Percentiles rank a stretch among this genome's conserved stretches.
Conservation (phyloP, 2,329 filamentous ascomycete genomes). For the Ramularia collo-cygni region DNA sequence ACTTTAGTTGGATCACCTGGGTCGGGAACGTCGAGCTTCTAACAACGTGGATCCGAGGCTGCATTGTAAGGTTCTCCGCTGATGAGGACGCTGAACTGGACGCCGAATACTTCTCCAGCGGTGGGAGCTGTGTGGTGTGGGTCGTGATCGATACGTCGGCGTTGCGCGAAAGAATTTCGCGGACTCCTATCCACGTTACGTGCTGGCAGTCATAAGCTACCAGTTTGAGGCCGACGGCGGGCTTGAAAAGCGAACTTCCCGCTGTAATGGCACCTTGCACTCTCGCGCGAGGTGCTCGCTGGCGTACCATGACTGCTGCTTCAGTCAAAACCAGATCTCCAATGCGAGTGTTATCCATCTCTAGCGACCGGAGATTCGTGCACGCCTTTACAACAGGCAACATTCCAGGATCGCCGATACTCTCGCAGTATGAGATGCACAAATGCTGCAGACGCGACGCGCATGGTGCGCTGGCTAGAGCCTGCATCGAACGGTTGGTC, state of each 20-base stretch:
- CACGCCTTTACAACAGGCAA: slow-evolving; percentile 74
- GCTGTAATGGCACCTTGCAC: slow-evolving; percentile 32
- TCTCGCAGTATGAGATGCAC: slow-evolving; percentile 85
- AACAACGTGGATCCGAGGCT: slow-evolving; percentile 24
- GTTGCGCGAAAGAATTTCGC: slow-evolving; percentile 80
- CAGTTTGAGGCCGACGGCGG: slow-evolving; percentile 59
- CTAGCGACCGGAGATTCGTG: slow-evolving; percentile 59
- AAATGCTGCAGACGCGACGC: slow-evolving; percentile 67
- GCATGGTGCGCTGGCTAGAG: slow-evolving; percentile 70
- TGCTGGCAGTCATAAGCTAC: slow-evolving; percentile 88
- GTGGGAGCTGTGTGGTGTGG: slow-evolving; percentile 22
- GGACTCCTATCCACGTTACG: slow-evolving; percentile 86
- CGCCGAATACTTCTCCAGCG: slow-evolving; percentile 15
- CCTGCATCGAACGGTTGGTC: slow-evolving; percentile 67
- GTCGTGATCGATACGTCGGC: slow-evolving; percentile 58
- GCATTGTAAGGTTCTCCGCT: slow-evolving; percentile 13
- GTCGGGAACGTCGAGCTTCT: slow-evolving; percentile 54
- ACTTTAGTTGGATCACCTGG: slow-evolving; percentile 80
- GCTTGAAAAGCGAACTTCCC: slow-evolving; percentile 24
- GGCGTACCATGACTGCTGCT: slow-evolving; percentile 70
- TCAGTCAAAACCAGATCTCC: slow-evolving; percentile 81
- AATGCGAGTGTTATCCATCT: slow-evolving; percentile 90
- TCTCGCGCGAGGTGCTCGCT: slow-evolving; percentile 37
- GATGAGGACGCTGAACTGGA: slow-evolving; percentile 21
- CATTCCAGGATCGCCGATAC: slow-evolving; percentile 75